Conservation (phyloP, 2,329 filamentous ascomycete species). For the Cladosporium phlei region DNA sequence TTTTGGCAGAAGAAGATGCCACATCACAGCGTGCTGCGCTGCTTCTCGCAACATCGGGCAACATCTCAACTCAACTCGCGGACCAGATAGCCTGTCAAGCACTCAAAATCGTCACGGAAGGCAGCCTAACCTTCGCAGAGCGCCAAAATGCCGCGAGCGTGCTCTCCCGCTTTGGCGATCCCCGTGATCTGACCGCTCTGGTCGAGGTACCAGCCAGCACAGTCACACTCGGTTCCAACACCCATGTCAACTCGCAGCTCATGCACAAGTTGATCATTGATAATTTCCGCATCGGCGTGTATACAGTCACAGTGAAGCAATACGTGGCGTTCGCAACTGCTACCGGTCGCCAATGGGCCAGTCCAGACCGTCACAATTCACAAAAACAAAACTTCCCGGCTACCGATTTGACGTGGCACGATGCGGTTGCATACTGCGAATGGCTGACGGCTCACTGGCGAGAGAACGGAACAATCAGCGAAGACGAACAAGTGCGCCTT, state of each 20-base stretch:
- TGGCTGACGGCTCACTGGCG: background rate
- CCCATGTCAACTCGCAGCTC: background rate
- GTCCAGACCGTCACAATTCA: background rate
- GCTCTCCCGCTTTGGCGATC: conserved; percentile 6
- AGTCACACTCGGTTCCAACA: background rate
- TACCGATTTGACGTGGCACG: background rate
- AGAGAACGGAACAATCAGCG: background rate
- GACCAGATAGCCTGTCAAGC: background rate
- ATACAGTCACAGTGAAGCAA: background rate
- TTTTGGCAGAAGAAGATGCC: background rate
- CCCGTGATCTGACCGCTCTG: conserved; percentile 8
- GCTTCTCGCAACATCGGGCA: background rate
- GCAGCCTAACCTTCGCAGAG: background rate
- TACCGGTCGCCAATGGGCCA: background rate
- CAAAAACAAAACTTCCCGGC: background rate
- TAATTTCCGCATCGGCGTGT: background rate
- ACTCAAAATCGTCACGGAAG: background rate
- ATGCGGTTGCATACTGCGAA: background rate
- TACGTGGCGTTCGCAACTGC: background rate
- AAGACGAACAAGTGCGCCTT: background rate
- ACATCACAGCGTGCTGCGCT: conserved; percentile 11
- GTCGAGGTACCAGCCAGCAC: background rate
- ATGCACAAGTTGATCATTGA: background rate
- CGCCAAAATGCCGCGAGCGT: conserved; percentile 2
- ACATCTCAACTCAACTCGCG: background rate